Base-by-base conservation (phyloP, 2,329 filamentous ascomycete species). In the Plenodomus tracheiphilus region DNA sequence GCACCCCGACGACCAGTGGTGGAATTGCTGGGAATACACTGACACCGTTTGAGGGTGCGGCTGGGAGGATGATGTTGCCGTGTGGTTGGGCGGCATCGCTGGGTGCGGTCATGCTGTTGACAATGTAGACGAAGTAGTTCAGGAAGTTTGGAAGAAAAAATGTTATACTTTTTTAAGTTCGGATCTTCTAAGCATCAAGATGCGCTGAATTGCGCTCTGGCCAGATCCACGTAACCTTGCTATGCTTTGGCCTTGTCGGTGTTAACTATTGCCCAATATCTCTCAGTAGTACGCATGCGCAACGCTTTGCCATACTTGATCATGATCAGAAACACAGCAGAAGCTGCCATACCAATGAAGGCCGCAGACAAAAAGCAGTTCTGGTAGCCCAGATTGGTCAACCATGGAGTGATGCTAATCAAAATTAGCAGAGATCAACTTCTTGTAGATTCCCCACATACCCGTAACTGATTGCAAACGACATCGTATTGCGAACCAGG, bases 381-480 rank as follows among this genome's bases (percentile, higher is more conserved):
- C 44, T 74, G 71, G 25, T 74, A 62, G 1, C 75, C 75, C 62
- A 77, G 70, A 30, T 72, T 64, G 0, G 61, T 66, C 9, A 78
- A 58, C 75, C 76, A 78, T 1, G 75, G 75, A 3, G 75, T 77
- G 47, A 77, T 69, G 7, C 59, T 58, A 19, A 5, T 13, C 16
- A 25, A 4, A 2, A 15, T 55, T 37, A 57, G 49, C 22, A 16
- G 1, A 19, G 11, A 17, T 18, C 21, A 17, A 16, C 5, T 25
- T 25, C 6, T 6, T 25, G 10, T 5, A 10, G 22, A 10, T 25
- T 25, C 10, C 6, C 16, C 3, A 50, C 54, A 42, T 45, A 58
- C 22, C 80, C 79, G 59, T 84, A 82, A 21, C 73, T 71, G 22
- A 80, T 71, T 5, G 76, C 77, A 56, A 79, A 80, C 20, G 68